A percentile compares a stretch with the other conserved stretches of the same genome.
phyloP scores from a whole-genome alignment of 2,329 filamentous ascomycete genomes.

The Penicillium brasilianum region DNA sequence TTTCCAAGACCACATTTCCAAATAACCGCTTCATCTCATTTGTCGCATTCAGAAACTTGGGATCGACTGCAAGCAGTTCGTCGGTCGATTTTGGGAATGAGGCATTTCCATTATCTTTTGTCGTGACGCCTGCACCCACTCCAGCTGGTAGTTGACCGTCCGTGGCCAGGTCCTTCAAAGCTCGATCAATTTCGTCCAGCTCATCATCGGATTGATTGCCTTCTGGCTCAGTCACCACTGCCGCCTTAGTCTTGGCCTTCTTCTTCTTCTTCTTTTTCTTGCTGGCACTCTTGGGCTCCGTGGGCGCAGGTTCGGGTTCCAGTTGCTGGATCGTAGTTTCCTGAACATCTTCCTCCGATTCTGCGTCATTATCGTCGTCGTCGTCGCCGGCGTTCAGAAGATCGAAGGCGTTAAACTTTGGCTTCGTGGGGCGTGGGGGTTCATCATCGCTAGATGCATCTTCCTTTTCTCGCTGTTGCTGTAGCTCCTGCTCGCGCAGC shows the following conservation, averaged over 20 bases:
- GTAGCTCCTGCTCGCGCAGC: slow-evolving; percentile 63
- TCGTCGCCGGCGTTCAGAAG: slow-evolving; percentile 55
- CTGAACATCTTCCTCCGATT: slow-evolving; percentile 25
- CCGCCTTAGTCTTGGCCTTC: slow-evolving; percentile 50
- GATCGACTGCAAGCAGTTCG: slow-evolving; percentile 65
- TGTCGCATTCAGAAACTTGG: slow-evolving; percentile 77
- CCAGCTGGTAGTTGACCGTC: slow-evolving; percentile 35
- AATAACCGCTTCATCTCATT: slow-evolving; percentile 89
- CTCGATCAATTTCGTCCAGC: slow-evolving; percentile 70
- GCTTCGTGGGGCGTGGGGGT: slow-evolving; percentile 40
- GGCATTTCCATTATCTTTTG: slow-evolving; percentile 44
- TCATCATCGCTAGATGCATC: slow-evolving; percentile 50
- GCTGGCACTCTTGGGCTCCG: slow-evolving; percentile 53
- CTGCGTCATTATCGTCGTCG: slow-evolving; percentile 34
- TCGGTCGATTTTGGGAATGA: slow-evolving; percentile 48
- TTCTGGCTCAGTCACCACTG: slow-evolving; percentile 29
- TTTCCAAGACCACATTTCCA: slow-evolving; percentile 67
- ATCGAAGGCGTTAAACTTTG: slow-evolving; percentile 60
- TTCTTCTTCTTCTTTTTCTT: slow-evolving; percentile 66
- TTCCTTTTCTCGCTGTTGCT: slow-evolving; percentile 48
- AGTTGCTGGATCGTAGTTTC: slow-evolving; percentile 34
- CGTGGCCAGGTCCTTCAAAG: slow-evolving; percentile 64
- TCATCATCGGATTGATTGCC: slow-evolving; percentile 34
- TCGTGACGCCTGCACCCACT: slow-evolving; percentile 32
- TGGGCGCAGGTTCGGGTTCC: slow-evolving; percentile 27